A percentile compares a stretch with the other conserved stretches of the same genome.
These are phyloP conservation scores for Gigaspora rosea DNA, from an alignment of 192 early-diverging fungal genomes.

Conservation along the genomic window DNA sequence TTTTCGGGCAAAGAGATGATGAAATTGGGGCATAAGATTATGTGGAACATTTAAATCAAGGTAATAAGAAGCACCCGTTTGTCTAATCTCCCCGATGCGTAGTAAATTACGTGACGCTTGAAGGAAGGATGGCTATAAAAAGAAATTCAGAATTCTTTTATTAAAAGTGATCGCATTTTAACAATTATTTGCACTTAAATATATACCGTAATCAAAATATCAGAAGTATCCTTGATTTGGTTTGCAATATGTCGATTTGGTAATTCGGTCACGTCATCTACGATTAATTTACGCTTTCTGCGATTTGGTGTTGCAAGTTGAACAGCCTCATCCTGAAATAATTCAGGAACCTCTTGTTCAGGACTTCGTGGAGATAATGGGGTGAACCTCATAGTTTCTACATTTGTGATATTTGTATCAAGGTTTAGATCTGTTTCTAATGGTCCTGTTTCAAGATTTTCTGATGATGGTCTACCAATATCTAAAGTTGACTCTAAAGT, in stretches of 20 bases:
- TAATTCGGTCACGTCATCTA: constrained; percentile 73
- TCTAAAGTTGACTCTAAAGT: not conserved
- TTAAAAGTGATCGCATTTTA: not conserved
- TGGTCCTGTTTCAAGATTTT: not conserved
- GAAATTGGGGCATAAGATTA: constrained; percentile 39
- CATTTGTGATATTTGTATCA: not conserved
- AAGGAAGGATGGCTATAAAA: constrained; percentile 41
- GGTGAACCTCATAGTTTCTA: too few species aligned
- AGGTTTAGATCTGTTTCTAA: not conserved
- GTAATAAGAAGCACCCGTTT: constrained; percentile 40
- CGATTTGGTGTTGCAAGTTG: constrained; percentile 30
- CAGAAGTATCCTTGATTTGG: constrained; percentile 58
- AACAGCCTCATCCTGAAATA: not conserved
- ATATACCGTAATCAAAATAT: constrained; percentile 48
- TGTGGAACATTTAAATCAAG: constrained; percentile 38
- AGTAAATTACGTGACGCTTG: constrained; percentile 48
- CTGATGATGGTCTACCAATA: not conserved
- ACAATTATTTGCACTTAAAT: not conserved
- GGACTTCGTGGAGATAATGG: too few species aligned
- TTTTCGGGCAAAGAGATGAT: constrained; percentile 38
- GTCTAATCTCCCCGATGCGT: constrained; percentile 39
- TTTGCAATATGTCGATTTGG: constrained; percentile 50
- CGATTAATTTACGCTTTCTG: constrained; percentile 60
- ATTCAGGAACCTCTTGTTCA: constrained; percentile 15
- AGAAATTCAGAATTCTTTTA: not conserved